These are phyloP conservation scores for Solanum hybrid DNA, from an alignment of 305 asterid species.

Conservation along the genomic window DNA sequence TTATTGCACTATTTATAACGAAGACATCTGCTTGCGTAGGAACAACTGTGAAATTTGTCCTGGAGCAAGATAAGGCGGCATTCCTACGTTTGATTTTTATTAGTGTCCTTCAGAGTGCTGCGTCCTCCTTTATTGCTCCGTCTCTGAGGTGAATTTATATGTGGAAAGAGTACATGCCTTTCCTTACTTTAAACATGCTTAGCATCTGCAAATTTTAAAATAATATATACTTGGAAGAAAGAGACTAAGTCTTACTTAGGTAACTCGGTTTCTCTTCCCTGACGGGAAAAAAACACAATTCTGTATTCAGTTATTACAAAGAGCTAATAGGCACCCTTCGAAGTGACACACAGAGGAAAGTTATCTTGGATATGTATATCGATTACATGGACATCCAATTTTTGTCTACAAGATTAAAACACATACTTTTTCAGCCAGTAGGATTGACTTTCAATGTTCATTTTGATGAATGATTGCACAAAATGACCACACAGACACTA, in stretches of 20 bases:
- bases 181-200: neutral
- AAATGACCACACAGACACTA: neutral
- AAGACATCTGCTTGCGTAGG: conserved; percentile 43
- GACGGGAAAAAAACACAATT: neutral
- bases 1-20: neutral
- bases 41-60: conserved; percentile 88
- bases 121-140: conserved; percentile 95
- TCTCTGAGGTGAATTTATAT: conserved; percentile 64
- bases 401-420: neutral
- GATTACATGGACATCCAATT: neutral
- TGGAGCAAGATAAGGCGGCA: conserved; percentile 91
- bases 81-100: conserved; percentile 83
- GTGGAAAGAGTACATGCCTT: neutral
- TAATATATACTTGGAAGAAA: neutral
- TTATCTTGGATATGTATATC: neutral
- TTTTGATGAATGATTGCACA: neutral
- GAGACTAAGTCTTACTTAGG: neutral
- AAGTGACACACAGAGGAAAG: neutral
- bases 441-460: neutral
- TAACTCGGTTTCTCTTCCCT: neutral
- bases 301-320: neutral
- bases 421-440: neutral
- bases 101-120: conserved; percentile 97
- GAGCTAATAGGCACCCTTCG: neutral
- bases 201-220: neutral